These are phyloP conservation scores for Sporothrix protearum DNA, from an alignment of 2,329 filamentous ascomycete species.

Conservation along the genomic window DNA sequence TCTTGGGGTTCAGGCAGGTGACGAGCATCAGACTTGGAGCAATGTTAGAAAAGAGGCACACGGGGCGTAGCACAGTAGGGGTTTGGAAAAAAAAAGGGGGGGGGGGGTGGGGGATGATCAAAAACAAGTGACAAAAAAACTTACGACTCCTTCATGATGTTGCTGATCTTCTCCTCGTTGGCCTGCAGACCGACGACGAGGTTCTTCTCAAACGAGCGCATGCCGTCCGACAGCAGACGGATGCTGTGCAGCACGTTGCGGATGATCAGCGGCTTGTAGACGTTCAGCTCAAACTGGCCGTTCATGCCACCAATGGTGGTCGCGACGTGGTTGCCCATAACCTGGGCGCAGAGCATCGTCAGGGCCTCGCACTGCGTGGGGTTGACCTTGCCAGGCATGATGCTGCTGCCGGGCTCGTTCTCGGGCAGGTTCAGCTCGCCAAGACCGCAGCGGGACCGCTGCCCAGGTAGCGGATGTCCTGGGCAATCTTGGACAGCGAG, in stretches of 20 bases:
- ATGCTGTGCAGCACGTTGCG: constrained; percentile 91
- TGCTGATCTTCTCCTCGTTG: constrained; percentile 87
- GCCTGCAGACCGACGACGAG: constrained; percentile 82
- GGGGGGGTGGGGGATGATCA: neutral
- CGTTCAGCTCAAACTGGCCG: constrained; percentile 97
- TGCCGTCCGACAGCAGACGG: constrained; percentile 82
- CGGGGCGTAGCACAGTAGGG: neutral
- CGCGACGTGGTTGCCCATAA: constrained; percentile 95
- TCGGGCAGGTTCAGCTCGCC: constrained; percentile 91
- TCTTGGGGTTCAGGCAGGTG: constrained; percentile 94
- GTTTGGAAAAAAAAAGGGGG: neutral
- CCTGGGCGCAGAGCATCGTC: constrained; percentile 96
- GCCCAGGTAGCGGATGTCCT: constrained; percentile 95
- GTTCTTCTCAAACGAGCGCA: constrained; percentile 94
- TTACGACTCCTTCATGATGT: constrained; percentile 92
- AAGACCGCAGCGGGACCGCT: constrained; percentile 90
- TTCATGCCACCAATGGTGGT: constrained; percentile 93
- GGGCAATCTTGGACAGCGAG: constrained; percentile 95
- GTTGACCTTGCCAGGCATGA: constrained; percentile 99
- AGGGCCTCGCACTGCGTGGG: constrained; percentile 96
- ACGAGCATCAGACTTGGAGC: constrained; percentile 85
- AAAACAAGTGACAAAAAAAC: too few species aligned
- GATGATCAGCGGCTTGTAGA: constrained; percentile 97
- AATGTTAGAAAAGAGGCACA: constrained; percentile 10
- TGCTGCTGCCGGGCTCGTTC: constrained; percentile 95